Conservation (phyloP, 495 filamentous ascomycete genomes). For the Pyrenopolyporus hunteri region DNA sequence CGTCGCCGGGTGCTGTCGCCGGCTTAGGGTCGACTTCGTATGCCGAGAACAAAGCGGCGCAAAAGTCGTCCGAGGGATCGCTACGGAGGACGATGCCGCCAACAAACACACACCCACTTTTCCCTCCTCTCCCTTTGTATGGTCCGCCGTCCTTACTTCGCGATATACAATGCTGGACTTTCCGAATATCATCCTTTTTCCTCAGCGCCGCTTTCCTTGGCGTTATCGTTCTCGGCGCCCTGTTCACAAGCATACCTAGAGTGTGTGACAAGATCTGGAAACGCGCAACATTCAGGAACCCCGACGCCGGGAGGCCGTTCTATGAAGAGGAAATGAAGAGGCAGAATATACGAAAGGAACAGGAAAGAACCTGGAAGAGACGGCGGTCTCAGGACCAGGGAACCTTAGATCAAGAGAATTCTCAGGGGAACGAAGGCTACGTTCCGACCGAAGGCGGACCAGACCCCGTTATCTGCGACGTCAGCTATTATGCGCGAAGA, state of each 20-base stretch:
- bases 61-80: slow-evolving; percentile 43
- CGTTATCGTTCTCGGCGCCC: slow-evolving; percentile 75
- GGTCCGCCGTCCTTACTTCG: slow-evolving; percentile 70
- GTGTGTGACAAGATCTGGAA: slow-evolving; percentile 54
- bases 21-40: slow-evolving; percentile 2
- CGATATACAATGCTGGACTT: slow-evolving; percentile 65
- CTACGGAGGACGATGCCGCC: slow-evolving; percentile 58
- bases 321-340: slow-evolving; percentile 67
- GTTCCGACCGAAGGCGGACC: slow-evolving; percentile 77
- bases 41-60: slow-evolving; percentile 10
- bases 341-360: slow-evolving; percentile 58
- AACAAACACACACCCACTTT: slow-evolving; percentile 78
- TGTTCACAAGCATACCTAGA: slow-evolving; percentile 64
- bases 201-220: slow-evolving; percentile 77
- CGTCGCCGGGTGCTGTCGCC: slow-evolving; percentile 8
- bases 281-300: slow-evolving; percentile 60
- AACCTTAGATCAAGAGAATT: slow-evolving; percentile 46
- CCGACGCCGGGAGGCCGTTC: slow-evolving; percentile 67
- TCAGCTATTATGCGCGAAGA: slow-evolving; percentile 84
- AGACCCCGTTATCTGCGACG: slow-evolving; percentile 78
- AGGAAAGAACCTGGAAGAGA: slow-evolving; percentile 66
- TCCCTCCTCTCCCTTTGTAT: slow-evolving; percentile 86
- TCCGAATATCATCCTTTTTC: slow-evolving; percentile 70
- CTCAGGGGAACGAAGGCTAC: slow-evolving; percentile 59
- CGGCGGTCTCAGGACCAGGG: slow-evolving; percentile 42